These are phyloP conservation scores for Penicillium lividum DNA, from an alignment of 495 filamentous ascomycete species.

Conservation along the genomic window DNA sequence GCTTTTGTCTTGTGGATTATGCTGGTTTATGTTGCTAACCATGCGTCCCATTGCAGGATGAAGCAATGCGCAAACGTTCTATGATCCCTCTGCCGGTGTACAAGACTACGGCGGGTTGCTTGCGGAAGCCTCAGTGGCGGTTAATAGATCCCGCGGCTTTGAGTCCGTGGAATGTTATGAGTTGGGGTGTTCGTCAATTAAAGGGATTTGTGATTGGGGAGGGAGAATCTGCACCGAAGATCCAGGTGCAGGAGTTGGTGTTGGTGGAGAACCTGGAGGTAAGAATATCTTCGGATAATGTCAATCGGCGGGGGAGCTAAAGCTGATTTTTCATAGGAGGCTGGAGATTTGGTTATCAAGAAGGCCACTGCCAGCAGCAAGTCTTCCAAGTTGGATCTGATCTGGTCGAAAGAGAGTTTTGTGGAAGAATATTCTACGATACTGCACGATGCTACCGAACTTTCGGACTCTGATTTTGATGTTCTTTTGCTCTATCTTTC, in stretches of 20 bases:
- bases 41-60: constrained; percentile 44
- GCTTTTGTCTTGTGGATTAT: too few species aligned
- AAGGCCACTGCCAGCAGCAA: constrained; percentile 38
- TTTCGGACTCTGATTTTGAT: constrained; percentile 67
- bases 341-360: constrained; percentile 46
- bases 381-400: constrained; percentile 56
- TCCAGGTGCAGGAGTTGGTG: constrained; percentile 49
- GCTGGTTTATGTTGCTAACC: neutral
- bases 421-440: constrained; percentile 54
- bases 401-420: constrained; percentile 68
- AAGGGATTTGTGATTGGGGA: constrained; percentile 58
- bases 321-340: constrained; percentile 30
- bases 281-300: constrained; percentile 4
- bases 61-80: constrained; percentile 66
- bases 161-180: constrained; percentile 63
- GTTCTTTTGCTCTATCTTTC: constrained; percentile 71
- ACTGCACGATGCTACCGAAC: constrained; percentile 48
- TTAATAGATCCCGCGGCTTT: constrained; percentile 51
- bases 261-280: constrained; percentile 57
- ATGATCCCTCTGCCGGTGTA: constrained; percentile 64
- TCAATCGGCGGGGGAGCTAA: neutral
- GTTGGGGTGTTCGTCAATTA: constrained; percentile 73
- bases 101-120: constrained; percentile 61
- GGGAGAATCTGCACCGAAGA: constrained; percentile 31
- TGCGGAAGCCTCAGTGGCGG: constrained; percentile 51